Percentiles rank a stretch among this genome's conserved stretches.
Evolutionary conservation across 169 alveolate species (phyloP).

Genomic region (Cryptosporidium xiaoi): DNA sequence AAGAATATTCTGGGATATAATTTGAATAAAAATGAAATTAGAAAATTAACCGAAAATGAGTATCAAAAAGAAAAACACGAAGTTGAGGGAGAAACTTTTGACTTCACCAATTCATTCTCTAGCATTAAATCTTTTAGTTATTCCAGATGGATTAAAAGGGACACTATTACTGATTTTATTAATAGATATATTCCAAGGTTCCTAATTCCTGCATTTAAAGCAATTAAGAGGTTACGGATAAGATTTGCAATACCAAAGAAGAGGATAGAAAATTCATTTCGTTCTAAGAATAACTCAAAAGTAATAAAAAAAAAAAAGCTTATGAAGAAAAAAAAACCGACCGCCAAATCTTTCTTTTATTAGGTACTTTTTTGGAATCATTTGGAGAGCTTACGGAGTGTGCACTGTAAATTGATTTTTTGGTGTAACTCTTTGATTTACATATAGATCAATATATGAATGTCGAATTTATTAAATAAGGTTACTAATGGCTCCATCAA

Average conservation of each 20-base stretch:
- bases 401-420: no score
- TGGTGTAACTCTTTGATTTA: neutral
- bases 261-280: neutral
- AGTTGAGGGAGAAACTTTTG: no score
- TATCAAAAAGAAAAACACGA: no score
- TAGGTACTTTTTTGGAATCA: no score
- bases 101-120: neutral
- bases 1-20: no score
- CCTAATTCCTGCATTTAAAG: constrained; percentile 55
- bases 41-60: no score
- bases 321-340: neutral
- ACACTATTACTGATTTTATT: constrained; percentile 23
- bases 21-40: no score
- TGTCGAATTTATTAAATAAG: constrained; percentile 15
- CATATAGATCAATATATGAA: constrained; percentile 10
- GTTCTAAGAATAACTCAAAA: neutral
- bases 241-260: constrained; percentile 60
- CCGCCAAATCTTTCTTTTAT: no score
- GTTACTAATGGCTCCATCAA: no score
- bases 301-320: neutral
- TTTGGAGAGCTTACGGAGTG: no score
- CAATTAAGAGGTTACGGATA: constrained; percentile 35
- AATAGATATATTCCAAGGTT: constrained; percentile 59
- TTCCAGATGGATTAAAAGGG: constrained; percentile 48
- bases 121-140: constrained; percentile 14